Evolutionary conservation across 2,329 filamentous ascomycete genomes (phyloP), one percentile per base, ranked within the genome.

Genomic region (Fusarium tuaranense): DNA sequence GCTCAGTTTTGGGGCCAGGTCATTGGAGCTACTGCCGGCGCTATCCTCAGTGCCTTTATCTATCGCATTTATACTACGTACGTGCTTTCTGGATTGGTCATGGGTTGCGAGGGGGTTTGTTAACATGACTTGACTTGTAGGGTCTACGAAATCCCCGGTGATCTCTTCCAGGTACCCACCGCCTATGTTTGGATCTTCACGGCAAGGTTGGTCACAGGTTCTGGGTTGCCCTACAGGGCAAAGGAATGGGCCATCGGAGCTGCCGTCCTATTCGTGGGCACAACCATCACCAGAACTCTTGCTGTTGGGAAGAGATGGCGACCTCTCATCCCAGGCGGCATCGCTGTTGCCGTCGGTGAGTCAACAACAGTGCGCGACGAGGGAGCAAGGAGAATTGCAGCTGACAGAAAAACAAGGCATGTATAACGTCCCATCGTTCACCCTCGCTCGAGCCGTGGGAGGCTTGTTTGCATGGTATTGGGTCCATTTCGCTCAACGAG

Each of bases 151-250:
- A 93, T 99, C 7, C 97, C 97, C 0, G 94, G 95, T 0, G 92
- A 94, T 12, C 86, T 98, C 63, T 98, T 99, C 82, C 93, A 98
- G 80, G 95, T 98, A 1, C 97, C 97, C 0, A 98, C 97, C 0
- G 96, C 92, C 1, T 98, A 96, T 81, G 95, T 99, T 7, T 99
- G 97, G 97, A 94, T 99, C 63, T 98, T 98, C 82, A 99, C 97
- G 0, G 96, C 97, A 2, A 89, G 97, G 18, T 88, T 99, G 3
- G 95, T 99, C 12, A 98, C 95, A 0, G 97, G 97, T 2, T 90
- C 97, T 74, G 97, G 97, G 0, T 82, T 99, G 48, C 97, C 97
- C 1, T 87, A 90, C 1, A 95, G 95, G 91, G 95, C 95, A 0
- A 91, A 90, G 79, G 91, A 95, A 78, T 97, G 93, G 86, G 94